These are phyloP conservation scores for Magnolia kwangsiensis DNA, from an alignment of 164 flowering plant genomes.

Conservation along the genomic window DNA sequence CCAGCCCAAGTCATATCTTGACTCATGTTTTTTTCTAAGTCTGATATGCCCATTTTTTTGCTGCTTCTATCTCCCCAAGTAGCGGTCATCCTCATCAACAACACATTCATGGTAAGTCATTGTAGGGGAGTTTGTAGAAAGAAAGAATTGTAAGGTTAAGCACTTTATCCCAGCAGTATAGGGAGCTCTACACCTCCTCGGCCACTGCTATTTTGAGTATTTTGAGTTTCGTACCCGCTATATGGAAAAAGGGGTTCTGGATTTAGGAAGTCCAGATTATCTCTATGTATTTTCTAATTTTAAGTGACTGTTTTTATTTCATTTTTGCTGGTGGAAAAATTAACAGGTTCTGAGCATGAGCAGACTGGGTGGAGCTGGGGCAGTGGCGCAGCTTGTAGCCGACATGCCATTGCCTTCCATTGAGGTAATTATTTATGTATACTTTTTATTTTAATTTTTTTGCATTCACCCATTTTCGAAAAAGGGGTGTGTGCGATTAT, in stretches of 20 bases:
- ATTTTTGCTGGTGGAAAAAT: neutral
- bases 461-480: too few relatives aligned
- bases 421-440: conserved; percentile 47
- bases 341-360: conserved; percentile 98
- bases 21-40: neutral
- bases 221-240: neutral
- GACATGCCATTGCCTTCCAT: conserved; percentile 78
- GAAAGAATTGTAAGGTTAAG: neutral
- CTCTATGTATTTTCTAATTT: neutral
- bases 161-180: neutral
- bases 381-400: conserved; percentile 91
- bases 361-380: conserved; percentile 92
- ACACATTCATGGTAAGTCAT: neutral
- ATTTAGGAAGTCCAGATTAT: neutral
- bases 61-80: neutral
- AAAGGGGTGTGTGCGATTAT: too few relatives aligned
- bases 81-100: neutral
- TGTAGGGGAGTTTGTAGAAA: neutral
- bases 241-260: neutral
- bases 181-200: neutral
- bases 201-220: neutral
- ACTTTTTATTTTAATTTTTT: neutral
- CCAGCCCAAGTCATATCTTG: neutral
- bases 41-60: neutral
- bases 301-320: neutral